These are phyloP conservation scores for Nemania diffusa DNA, from an alignment of 2,329 filamentous ascomycete species.

Conservation along the genomic window DNA sequence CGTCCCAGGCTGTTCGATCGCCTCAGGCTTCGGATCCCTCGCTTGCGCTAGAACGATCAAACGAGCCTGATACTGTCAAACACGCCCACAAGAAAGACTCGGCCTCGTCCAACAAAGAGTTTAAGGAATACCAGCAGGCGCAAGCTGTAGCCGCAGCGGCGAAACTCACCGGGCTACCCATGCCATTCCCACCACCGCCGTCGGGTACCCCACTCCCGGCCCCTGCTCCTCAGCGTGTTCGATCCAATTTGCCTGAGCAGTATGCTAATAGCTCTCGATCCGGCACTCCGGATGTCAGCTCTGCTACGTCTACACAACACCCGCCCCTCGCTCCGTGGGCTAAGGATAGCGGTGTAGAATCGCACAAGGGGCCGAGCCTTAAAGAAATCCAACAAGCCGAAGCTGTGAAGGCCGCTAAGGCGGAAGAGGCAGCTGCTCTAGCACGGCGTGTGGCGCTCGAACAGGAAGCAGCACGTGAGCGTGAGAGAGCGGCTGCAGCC, in stretches of 20 bases:
- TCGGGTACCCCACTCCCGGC: slow-evolving; percentile 86
- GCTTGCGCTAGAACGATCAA: slow-evolving; percentile 26
- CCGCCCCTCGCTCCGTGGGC: slow-evolving; percentile 94
- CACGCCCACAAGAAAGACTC: slow-evolving; percentile 40
- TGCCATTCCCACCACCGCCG: slow-evolving; percentile 76
- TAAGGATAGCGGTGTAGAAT: slow-evolving; percentile 77
- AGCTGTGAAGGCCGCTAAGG: slow-evolving; percentile 89
- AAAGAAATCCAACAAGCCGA: slow-evolving; percentile 98
- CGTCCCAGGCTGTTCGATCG: slow-evolving; percentile 32
- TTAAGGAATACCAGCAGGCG: slow-evolving; percentile 74
- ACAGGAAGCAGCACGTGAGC: slow-evolving; percentile 76
- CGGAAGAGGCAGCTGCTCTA: slow-evolving; percentile 82
- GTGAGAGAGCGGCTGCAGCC: slow-evolving; percentile 68
- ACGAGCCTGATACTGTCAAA: slow-evolving; percentile 31
- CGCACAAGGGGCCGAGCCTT: slow-evolving; percentile 86
- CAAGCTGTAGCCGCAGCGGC: slow-evolving; percentile 58
- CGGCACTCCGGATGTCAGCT: slow-evolving; percentile 74
- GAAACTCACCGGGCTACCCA: slow-evolving; percentile 76
- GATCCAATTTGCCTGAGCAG: slow-evolving; percentile 84
- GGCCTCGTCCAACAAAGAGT: slow-evolving; percentile 62
- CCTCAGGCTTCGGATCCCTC: slow-evolving; percentile 26
- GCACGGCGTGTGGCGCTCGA: slow-evolving; percentile 82
- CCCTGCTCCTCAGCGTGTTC: slow-evolving; percentile 85
- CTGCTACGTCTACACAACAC: slow-evolving; percentile 56
- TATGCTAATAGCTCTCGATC: slow-evolving; percentile 73